phyloP scores from a whole-genome alignment of 306 rosid genomes.

The Malus asiatica region DNA sequence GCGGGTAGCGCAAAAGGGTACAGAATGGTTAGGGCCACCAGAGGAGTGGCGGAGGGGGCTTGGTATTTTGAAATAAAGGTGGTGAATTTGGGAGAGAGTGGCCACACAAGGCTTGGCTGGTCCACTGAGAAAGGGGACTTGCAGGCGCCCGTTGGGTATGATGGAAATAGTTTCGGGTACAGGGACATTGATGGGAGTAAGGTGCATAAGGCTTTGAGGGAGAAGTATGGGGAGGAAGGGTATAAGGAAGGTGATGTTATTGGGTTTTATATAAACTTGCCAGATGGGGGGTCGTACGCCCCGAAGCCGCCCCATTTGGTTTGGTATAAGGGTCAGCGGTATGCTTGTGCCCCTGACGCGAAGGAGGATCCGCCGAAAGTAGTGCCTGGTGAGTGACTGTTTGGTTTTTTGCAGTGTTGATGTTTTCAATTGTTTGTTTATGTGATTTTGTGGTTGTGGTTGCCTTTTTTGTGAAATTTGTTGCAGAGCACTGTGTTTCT shows the following conservation, averaged over 20 bases:
- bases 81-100: constrained; percentile 62
- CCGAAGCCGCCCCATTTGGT: constrained; percentile 64
- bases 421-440: neutral
- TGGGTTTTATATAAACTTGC: constrained; percentile 83
- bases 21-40: constrained; percentile 91
- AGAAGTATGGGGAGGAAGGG: constrained; percentile 83
- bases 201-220: constrained; percentile 88
- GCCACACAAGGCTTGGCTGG: constrained; percentile 91
- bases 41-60: constrained; percentile 83
- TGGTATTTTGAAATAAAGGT: constrained; percentile 91
- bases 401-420: neutral
- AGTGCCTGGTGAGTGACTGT: constrained; percentile 61
- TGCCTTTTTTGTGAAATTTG: neutral
- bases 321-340: constrained; percentile 83
- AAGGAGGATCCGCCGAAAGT: constrained; percentile 74
- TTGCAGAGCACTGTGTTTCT: neutral
- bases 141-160: constrained; percentile 96
- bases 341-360: constrained; percentile 50
- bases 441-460: neutral
- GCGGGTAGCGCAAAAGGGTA: constrained; percentile 92
- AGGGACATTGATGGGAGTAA: constrained; percentile 95
- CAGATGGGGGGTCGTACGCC: constrained; percentile 63
- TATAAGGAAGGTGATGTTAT: constrained; percentile 90
- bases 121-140: constrained; percentile 87
- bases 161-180: constrained; percentile 78